Evolutionary conservation across 2,329 filamentous ascomycete species (phyloP).

Genomic region (Pezicula carpinea): DNA sequence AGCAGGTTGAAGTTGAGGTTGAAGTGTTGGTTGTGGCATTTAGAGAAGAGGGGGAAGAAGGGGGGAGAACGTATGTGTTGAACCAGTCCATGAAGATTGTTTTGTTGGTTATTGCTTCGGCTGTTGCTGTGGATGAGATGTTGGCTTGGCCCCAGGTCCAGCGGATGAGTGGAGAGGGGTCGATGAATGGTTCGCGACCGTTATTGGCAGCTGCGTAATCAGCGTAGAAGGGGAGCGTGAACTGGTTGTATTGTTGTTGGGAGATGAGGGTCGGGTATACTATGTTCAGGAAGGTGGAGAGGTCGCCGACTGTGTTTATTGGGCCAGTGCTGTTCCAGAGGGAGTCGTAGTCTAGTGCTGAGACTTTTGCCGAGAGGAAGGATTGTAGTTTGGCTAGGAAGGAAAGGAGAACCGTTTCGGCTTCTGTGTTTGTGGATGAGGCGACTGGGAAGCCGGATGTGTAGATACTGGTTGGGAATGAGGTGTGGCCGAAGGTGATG

Average conservation of each 20-base stretch:
- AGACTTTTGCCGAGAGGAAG: constrained; percentile 35
- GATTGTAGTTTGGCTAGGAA: constrained; percentile 38
- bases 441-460: constrained; percentile 38
- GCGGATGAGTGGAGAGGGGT: constrained; percentile 42
- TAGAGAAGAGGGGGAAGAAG: constrained; percentile 19
- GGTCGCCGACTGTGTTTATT: constrained; percentile 23
- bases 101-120: constrained; percentile 43
- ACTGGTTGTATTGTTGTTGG: constrained; percentile 39
- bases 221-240: constrained; percentile 43
- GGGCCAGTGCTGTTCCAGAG: constrained; percentile 19
- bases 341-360: constrained; percentile 12
- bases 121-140: constrained; percentile 31
- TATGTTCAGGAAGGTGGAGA: constrained; percentile 34
- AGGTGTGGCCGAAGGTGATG: constrained; percentile 33
- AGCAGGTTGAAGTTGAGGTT: constrained; percentile 36
- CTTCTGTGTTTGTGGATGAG: constrained; percentile 29
- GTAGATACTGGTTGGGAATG: constrained; percentile 37
- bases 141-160: constrained; percentile 42
- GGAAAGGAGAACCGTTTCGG: constrained; percentile 34
- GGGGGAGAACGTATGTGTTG: constrained; percentile 38
- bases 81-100: constrained; percentile 44
- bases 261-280: constrained; percentile 43
- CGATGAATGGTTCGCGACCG: constrained; percentile 42
- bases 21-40: too few species aligned
- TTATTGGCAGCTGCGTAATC: constrained; percentile 42